Evolutionary conservation across 2,329 filamentous ascomycete species (phyloP).

Genomic region (Aspergillus sp.): DNA sequence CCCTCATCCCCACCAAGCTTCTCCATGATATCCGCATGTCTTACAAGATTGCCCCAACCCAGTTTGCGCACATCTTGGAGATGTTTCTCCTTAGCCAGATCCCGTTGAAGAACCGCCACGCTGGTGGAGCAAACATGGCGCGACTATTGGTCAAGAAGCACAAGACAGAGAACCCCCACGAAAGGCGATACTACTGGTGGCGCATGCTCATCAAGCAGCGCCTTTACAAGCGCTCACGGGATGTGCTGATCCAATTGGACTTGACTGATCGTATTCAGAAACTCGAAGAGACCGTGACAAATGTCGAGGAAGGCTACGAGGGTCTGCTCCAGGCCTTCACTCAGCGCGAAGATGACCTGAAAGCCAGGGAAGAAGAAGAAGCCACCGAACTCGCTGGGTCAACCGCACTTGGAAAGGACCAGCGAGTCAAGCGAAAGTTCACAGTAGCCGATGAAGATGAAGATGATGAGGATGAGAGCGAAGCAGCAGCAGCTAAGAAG

Average conservation of each 20-base stretch:
- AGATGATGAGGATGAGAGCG: conserved; percentile 14
- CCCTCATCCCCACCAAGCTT: conserved; percentile 48
- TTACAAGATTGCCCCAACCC: conserved; percentile 56
- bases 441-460: conserved; percentile 26
- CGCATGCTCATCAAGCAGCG: conserved; percentile 59
- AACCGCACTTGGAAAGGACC: conserved; percentile 8
- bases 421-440: conserved; percentile 28
- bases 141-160: conserved; percentile 45
- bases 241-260: conserved; percentile 57
- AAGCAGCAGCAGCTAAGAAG: conserved; percentile 24
- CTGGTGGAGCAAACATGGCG: conserved; percentile 47
- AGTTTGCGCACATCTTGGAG: conserved; percentile 59
- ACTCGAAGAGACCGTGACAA: conserved; percentile 54
- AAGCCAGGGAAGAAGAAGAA: conserved; percentile 20
- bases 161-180: conserved; percentile 47
- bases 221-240: conserved; percentile 57
- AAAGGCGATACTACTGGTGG: conserved; percentile 62
- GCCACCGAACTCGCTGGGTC: conserved; percentile 13
- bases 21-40: conserved; percentile 47
- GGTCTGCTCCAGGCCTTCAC: conserved; percentile 45
- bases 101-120: conserved; percentile 42
- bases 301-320: conserved; percentile 56
- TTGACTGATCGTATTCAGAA: conserved; percentile 53
- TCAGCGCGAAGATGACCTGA: conserved; percentile 24
- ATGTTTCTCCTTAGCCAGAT: conserved; percentile 59